phyloP scores from a whole-genome alignment of 352 stramenopile species.

The Phytophthora tentaculata region DNA sequence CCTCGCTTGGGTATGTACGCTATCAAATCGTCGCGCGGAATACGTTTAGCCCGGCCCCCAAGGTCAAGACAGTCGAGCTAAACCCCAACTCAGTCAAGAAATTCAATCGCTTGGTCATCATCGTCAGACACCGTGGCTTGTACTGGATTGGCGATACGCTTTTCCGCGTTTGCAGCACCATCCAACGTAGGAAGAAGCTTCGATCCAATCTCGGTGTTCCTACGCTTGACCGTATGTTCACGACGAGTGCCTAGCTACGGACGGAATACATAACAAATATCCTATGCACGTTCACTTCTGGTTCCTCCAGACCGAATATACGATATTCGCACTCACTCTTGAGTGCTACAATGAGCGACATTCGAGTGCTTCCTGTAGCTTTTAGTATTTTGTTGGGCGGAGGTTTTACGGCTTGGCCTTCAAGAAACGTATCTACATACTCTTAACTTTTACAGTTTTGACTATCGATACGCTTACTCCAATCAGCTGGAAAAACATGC shows the following conservation, averaged over 20 bases:
- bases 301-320: constrained; percentile 22
- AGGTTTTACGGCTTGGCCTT: constrained; percentile 17
- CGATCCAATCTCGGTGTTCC: constrained; percentile 8
- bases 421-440: constrained; percentile 23
- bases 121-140: neutral
- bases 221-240: constrained; percentile 20
- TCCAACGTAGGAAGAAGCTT: constrained; percentile 12
- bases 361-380: constrained; percentile 15
- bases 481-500: no score
- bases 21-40: constrained; percentile 22
- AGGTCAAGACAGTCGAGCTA: constrained; percentile 16
- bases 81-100: constrained; percentile 14
- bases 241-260: constrained; percentile 13
- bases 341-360: constrained; percentile 3
- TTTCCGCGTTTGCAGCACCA: constrained; percentile 9
- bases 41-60: constrained; percentile 14
- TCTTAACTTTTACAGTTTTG: neutral
- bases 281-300: constrained; percentile 25
- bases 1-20: neutral
- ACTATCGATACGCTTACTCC: constrained; percentile 24
- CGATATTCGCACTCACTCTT: constrained; percentile 16
- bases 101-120: constrained; percentile 12
- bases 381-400: constrained; percentile 11
- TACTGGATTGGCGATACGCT: constrained; percentile 9
- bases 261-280: constrained; percentile 25